A percentile compares a stretch with the other conserved stretches of the same genome.
phyloP scores from a whole-genome alignment of 2,329 filamentous ascomycete genomes.

The Trichoderma koningiopsis region DNA sequence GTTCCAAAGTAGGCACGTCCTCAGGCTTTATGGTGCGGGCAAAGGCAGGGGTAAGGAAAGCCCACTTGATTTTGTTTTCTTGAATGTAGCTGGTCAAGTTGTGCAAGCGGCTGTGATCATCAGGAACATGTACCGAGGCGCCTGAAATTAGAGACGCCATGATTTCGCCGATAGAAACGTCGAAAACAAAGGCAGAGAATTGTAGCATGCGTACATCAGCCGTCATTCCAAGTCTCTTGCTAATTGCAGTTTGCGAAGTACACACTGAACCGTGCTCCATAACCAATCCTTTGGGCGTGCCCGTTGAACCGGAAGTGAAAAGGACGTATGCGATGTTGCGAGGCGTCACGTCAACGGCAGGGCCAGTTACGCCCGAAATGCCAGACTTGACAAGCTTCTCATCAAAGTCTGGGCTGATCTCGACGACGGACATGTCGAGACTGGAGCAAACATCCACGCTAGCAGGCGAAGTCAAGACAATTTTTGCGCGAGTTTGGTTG shows the following conservation, averaged over 20 bases:
- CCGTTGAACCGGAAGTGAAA: conserved; percentile 21
- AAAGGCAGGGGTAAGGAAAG: conserved; percentile 8
- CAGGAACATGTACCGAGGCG: conserved; percentile 6
- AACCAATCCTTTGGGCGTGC: conserved; percentile 14
- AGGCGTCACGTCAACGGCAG: not conserved
- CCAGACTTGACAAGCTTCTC: not conserved
- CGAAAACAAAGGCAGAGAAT: conserved; percentile 24
- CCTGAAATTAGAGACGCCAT: conserved; percentile 7
- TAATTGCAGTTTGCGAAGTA: not conserved
- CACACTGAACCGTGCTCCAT: conserved; percentile 18
- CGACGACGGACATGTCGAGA: conserved; percentile 21
- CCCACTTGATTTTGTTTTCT: not conserved
- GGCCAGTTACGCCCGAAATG: not conserved
- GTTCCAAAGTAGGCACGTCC: not conserved
- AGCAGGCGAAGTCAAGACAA: conserved; percentile 22
- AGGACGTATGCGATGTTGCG: conserved; percentile 21
- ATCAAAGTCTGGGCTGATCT: conserved; percentile 13
- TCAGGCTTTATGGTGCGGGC: conserved; percentile 10
- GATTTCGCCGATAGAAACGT: conserved; percentile 20
- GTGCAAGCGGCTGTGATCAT: conserved; percentile 6
- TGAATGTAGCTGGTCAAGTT: not conserved
- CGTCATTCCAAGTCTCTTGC: not conserved
- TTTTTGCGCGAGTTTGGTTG: conserved; percentile 16
- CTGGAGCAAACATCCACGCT: conserved; percentile 29
- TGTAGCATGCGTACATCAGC: conserved; percentile 19